These are phyloP conservation scores for Malus orientalis DNA, from an alignment of 306 rosid species.

Conservation along the genomic window DNA sequence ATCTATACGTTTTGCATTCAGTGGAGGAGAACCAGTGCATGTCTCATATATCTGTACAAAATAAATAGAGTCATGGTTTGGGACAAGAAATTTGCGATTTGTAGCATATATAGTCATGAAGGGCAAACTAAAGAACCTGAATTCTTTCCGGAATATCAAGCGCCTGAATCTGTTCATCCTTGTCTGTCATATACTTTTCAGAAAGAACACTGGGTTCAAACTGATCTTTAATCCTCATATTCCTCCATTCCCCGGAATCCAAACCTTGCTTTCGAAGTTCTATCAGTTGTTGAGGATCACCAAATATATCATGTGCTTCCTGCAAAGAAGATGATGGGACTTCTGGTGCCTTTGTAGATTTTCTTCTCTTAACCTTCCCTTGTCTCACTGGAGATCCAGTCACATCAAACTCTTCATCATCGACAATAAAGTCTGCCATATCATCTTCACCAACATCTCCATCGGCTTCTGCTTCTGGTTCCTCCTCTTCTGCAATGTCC, in stretches of 20 bases:
- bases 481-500: constrained; percentile 93
- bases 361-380: constrained; percentile 47
- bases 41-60: constrained; percentile 52
- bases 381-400: constrained; percentile 65
- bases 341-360: constrained; percentile 62
- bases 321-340: constrained; percentile 81
- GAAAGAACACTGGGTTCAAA: constrained; percentile 80
- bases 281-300: constrained; percentile 70
- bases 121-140: constrained; percentile 52
- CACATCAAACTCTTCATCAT: constrained; percentile 68
- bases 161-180: constrained; percentile 76
- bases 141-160: constrained; percentile 85
- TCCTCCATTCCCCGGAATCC: constrained; percentile 47
- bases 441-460: constrained; percentile 89
- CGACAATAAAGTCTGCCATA: constrained; percentile 95
- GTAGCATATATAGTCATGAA: not conserved
- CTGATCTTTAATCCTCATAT: constrained; percentile 75
- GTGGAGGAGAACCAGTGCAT: constrained; percentile 67
- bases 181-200: constrained; percentile 86
- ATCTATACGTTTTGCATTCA: constrained; percentile 43
- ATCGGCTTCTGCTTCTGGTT: constrained; percentile 83
- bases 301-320: constrained; percentile 93
- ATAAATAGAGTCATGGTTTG: not conserved
- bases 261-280: constrained; percentile 46
- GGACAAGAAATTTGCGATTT: not conserved